A percentile compares a stretch with the other conserved stretches of the same genome.
Conservation (phyloP, 164 flowering plant species). For the Cinnamomum micranthum region DNA sequence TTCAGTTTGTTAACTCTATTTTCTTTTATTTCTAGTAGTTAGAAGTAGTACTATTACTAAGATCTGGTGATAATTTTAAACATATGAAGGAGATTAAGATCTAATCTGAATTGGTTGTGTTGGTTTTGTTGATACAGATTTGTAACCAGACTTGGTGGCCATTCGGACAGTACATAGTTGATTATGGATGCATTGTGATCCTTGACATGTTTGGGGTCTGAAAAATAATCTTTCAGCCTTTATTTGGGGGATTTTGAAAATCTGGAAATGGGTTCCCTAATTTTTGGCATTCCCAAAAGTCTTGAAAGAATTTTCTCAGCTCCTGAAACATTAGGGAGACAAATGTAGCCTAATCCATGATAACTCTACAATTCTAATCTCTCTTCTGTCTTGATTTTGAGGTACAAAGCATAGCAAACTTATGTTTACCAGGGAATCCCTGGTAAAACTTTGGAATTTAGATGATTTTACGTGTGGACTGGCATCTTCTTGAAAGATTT, state of each 20-base stretch:
- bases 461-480: constrained; percentile 17
- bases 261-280: not conserved
- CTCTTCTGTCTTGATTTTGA: constrained; percentile 27
- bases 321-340: not conserved
- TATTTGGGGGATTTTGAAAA: not conserved
- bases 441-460: constrained; percentile 23
- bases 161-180: constrained; percentile 24
- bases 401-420: constrained; percentile 33
- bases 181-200: constrained; percentile 3
- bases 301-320: not conserved
- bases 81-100: constrained; percentile 15
- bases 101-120: constrained; percentile 31
- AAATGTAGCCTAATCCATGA: constrained; percentile 11
- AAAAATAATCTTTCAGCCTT: not conserved
- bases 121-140: constrained; percentile 52
- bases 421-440: constrained; percentile 25
- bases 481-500: constrained; percentile 19
- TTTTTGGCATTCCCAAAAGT: not conserved
- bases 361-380: constrained; percentile 23
- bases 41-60: constrained; percentile 10
- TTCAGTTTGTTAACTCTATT: constrained; percentile 15
- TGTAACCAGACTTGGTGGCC: constrained; percentile 5
- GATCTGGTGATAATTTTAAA: constrained; percentile 11
- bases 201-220: not conserved
- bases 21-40: constrained; percentile 5